A percentile compares a stretch with the other conserved stretches of the same genome.
Conservation (phyloP, 768 basidiomycete genomes). For the Gelatoporia subvermispora region DNA sequence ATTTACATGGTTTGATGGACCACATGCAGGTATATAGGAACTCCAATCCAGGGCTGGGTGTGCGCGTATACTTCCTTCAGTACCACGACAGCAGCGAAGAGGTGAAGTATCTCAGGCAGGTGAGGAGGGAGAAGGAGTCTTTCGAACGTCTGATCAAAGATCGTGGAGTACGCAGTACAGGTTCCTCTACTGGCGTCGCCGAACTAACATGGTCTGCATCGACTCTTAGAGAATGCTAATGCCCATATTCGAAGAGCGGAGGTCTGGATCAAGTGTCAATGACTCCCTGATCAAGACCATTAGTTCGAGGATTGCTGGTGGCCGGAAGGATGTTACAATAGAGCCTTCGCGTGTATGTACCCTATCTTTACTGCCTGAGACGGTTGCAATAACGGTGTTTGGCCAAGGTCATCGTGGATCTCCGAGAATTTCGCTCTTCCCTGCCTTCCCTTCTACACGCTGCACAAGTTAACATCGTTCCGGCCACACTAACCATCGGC, state of each 20-base stretch:
- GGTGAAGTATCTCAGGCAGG: conserved; percentile 86
- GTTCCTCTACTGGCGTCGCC: not conserved
- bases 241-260: conserved; percentile 65
- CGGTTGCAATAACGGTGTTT: not conserved
- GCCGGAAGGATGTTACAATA: conserved; percentile 57
- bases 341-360: conserved; percentile 59
- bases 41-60: conserved; percentile 72
- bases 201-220: not conserved
- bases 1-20: not conserved
- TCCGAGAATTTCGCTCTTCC: conserved; percentile 93
- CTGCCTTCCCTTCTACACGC: conserved; percentile 89
- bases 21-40: conserved; percentile 75
- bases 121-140: conserved; percentile 88
- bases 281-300: conserved; percentile 76
- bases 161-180: conserved; percentile 62
- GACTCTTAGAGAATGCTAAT: conserved; percentile 76
- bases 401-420: conserved; percentile 85
- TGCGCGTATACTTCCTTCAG: conserved; percentile 94
- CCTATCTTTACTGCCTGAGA: not conserved
- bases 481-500: conserved; percentile 89
- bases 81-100: conserved; percentile 93
- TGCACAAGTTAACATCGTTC: conserved; percentile 72
- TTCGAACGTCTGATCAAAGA: conserved; percentile 93
- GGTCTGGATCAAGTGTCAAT: conserved; percentile 33
- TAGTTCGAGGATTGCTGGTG: conserved; percentile 83